Conservation (phyloP, 1,284 basidiomycete genomes). For the Kwoniella shivajii region DNA sequence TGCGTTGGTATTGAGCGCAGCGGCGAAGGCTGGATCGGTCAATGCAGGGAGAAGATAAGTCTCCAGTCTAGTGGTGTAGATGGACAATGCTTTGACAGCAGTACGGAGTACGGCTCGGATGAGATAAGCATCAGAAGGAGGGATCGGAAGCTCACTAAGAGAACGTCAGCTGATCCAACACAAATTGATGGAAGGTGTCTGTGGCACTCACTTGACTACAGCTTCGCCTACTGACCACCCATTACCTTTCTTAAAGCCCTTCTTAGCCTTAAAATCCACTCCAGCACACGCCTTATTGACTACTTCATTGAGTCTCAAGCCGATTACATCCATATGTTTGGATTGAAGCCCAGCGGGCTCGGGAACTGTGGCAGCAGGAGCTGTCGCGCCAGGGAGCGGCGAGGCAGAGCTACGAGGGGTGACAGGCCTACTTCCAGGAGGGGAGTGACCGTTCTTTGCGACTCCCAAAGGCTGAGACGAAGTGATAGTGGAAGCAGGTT, state of each 20-base stretch:
- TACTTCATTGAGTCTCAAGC: slow-evolving; percentile 50
- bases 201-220: slow-evolving; percentile 48
- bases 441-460: slow-evolving; percentile 28
- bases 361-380: neutral
- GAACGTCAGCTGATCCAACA: slow-evolving; percentile 10
- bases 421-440: slow-evolving; percentile 31
- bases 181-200: neutral
- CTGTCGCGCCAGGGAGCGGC: slow-evolving; percentile 7
- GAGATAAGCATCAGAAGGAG: slow-evolving; percentile 51
- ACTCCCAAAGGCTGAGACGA: slow-evolving; percentile 25
- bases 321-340: slow-evolving; percentile 53
- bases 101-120: slow-evolving; percentile 53
- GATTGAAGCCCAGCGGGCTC: slow-evolving; percentile 25
- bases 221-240: slow-evolving; percentile 50
- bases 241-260: slow-evolving; percentile 49
- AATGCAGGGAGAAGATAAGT: slow-evolving; percentile 53
- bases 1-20: slow-evolving; percentile 41
- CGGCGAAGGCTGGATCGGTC: slow-evolving; percentile 46
- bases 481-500: slow-evolving; percentile 13
- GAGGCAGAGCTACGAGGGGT: slow-evolving; percentile 31
- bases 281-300: slow-evolving; percentile 53
- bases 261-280: slow-evolving; percentile 52
- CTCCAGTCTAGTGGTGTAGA: slow-evolving; percentile 54
- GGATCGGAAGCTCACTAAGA: slow-evolving; percentile 45
- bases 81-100: slow-evolving; percentile 49